phyloP scores from a whole-genome alignment of 805 yeast species.

The Ogataea glucozyma region DNA sequence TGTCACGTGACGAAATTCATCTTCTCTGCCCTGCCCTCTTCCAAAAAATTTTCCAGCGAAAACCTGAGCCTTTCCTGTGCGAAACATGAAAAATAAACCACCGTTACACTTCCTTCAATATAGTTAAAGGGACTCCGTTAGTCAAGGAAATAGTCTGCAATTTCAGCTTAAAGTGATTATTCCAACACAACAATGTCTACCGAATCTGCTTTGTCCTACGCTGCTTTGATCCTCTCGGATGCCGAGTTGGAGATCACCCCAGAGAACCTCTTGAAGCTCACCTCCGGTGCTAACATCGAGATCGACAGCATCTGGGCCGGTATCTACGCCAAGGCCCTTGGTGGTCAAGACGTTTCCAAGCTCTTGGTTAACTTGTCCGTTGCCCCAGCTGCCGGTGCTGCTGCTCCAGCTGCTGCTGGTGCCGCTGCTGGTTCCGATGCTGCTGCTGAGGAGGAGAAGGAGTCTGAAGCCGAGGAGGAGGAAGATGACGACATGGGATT shows the following conservation, averaged over 20 bases:
- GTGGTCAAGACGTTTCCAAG: constrained; percentile 72
- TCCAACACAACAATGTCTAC: constrained; percentile 62
- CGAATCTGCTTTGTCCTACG: constrained; percentile 94
- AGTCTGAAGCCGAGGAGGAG: constrained; percentile 62
- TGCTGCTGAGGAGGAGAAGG: constrained; percentile 55
- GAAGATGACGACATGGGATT: constrained; percentile 87
- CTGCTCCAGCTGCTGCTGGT: constrained; percentile 48
- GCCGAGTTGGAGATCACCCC: constrained; percentile 91
- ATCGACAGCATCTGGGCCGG: constrained; percentile 81
- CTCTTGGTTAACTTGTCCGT: constrained; percentile 59
- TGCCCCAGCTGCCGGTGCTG: constrained; percentile 52
- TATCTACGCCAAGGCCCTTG: constrained; percentile 79
- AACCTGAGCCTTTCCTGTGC: not conserved
- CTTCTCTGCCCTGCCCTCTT: too few species aligned
- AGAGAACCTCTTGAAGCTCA: constrained; percentile 72
- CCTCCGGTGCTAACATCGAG: constrained; percentile 75
- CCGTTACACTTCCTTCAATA: not conserved
- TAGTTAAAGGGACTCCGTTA: not conserved
- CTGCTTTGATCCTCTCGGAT: constrained; percentile 97
- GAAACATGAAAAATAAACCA: constrained; percentile 5
- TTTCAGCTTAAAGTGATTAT: constrained; percentile 45
- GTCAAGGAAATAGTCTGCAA: constrained; percentile 44
- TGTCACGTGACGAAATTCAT: constrained; percentile 2
- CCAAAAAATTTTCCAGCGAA: constrained; percentile 12
- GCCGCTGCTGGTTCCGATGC: constrained; percentile 45